phyloP scores from a whole-genome alignment of 768 basidiomycete genomes.

The Lactarius pseudohatsudake region DNA sequence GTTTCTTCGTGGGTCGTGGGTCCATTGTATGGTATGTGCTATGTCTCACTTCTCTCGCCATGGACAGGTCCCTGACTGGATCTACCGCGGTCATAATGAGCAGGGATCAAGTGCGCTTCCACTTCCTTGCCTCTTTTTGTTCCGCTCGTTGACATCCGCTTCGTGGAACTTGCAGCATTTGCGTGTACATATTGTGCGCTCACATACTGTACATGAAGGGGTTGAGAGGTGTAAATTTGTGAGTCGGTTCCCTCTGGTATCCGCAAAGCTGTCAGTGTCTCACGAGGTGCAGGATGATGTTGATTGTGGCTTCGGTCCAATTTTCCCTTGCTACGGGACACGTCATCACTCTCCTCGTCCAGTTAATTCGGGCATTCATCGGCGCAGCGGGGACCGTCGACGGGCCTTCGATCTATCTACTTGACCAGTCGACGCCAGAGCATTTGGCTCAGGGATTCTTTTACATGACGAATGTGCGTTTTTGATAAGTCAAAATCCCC shows the following conservation, averaged over 20 bases:
- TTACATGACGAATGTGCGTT: slow-evolving; percentile 21
- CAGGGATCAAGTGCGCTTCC: slow-evolving; percentile 17
- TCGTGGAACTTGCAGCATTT: slow-evolving; percentile 4
- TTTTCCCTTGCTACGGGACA: slow-evolving; percentile 22
- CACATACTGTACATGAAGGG: slow-evolving; percentile 10
- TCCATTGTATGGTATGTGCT: slow-evolving; percentile 18
- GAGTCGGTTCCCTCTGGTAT: not conserved
- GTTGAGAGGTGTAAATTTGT: slow-evolving; percentile 10
- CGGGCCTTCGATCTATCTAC: not conserved
- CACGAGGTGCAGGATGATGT: slow-evolving; percentile 9
- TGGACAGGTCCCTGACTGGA: too few relatives aligned
- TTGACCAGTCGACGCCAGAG: slow-evolving; percentile 12
- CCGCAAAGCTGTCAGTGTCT: not conserved
- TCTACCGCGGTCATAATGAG: too few relatives aligned
- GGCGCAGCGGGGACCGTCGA: not conserved
- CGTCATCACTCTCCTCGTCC: slow-evolving; percentile 13
- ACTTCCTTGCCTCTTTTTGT: not conserved
- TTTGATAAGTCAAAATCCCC: not conserved
- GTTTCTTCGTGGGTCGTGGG: slow-evolving; percentile 14
- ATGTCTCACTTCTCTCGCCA: too few relatives aligned
- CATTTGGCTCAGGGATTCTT: slow-evolving; percentile 12
- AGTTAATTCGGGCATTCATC: slow-evolving; percentile 14
- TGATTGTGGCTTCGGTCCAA: slow-evolving; percentile 13
- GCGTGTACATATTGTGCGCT: slow-evolving; percentile 16
- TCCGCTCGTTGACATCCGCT: not conserved